Percentiles rank a stretch among this genome's conserved stretches.
phyloP scores from a whole-genome alignment of 768 basidiomycete species.

The Panaeolus cyanescens region DNA sequence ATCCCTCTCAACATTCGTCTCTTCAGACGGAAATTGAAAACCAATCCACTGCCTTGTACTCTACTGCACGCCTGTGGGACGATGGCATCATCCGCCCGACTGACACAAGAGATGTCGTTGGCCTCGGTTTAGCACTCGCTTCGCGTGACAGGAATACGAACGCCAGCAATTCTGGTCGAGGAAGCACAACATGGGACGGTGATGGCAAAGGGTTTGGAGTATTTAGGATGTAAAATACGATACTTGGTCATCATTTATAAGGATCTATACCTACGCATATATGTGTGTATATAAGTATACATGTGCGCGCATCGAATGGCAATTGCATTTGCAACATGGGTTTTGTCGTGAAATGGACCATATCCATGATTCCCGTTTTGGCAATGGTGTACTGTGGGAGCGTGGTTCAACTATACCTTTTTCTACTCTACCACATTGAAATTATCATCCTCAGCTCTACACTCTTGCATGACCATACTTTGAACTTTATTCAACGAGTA shows the following conservation, averaged over 20 bases:
- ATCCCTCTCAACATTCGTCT: conserved; percentile 74
- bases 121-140: conserved; percentile 84
- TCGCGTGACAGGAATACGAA: conserved; percentile 37
- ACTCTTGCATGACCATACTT: no score
- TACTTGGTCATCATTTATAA: no score
- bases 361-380: no score
- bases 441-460: background rate
- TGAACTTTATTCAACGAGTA: conserved; percentile 9
- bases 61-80: conserved; percentile 93
- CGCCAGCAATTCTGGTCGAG: conserved; percentile 12
- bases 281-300: no score
- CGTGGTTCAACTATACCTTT: no score
- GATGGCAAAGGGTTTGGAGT: conserved; percentile 78
- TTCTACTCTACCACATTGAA: background rate
- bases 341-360: no score
- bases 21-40: conserved; percentile 83
- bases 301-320: no score
- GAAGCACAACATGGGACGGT: conserved; percentile 69
- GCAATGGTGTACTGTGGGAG: no score
- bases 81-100: conserved; percentile 89
- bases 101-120: conserved; percentile 87
- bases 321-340: no score
- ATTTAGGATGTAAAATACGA: conserved; percentile 73
- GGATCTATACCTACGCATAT: no score
- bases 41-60: conserved; percentile 87